A percentile compares a stretch with the other conserved stretches of the same genome.
phyloP scores from a whole-genome alignment of 306 rosid genomes.

The Hippophae gyantsensis region DNA sequence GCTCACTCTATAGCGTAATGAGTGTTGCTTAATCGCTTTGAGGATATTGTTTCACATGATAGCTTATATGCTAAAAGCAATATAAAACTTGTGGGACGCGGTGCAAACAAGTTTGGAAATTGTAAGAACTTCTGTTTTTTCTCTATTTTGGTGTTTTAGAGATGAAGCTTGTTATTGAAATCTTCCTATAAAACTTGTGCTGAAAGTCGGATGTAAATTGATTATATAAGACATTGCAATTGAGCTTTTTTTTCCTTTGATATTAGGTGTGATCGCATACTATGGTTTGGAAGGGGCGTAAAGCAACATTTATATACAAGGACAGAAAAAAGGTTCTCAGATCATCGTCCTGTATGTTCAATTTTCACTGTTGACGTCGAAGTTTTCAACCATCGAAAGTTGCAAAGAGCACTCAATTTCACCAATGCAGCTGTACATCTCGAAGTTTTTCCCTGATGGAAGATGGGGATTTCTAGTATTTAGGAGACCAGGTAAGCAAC shows the following conservation, averaged over 20 bases:
- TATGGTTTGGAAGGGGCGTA: slow-evolving; percentile 79
- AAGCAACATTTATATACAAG: slow-evolving; percentile 57
- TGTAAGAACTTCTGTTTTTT: too few species aligned
- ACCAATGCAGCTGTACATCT: slow-evolving; percentile 57
- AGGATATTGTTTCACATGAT: too few species aligned
- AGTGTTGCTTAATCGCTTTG: too few species aligned
- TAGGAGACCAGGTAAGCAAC: slow-evolving; percentile 22
- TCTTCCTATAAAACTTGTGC: too few species aligned
- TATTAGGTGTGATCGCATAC: slow-evolving; percentile 86
- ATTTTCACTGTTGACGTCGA: slow-evolving; percentile 66
- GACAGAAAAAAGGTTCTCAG: slow-evolving; percentile 57
- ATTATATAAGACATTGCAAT: too few species aligned
- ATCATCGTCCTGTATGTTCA: slow-evolving; percentile 83
- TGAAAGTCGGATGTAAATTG: too few species aligned
- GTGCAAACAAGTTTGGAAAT: too few species aligned
- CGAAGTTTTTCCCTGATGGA: slow-evolving; percentile 45
- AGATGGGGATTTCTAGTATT: slow-evolving; percentile 21
- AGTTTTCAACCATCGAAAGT: slow-evolving; percentile 71
- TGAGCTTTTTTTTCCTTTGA: not conserved
- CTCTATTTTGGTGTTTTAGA: too few species aligned
- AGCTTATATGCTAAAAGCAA: too few species aligned
- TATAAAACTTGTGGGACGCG: too few species aligned
- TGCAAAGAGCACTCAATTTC: slow-evolving; percentile 59
- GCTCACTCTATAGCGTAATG: too few species aligned
- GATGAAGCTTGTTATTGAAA: too few species aligned